Evolutionary conservation across 225 moss, liverwort and hornwort species (phyloP), one percentile per base, ranked within the genome.

Genomic region (Anthoceros angustus): DNA sequence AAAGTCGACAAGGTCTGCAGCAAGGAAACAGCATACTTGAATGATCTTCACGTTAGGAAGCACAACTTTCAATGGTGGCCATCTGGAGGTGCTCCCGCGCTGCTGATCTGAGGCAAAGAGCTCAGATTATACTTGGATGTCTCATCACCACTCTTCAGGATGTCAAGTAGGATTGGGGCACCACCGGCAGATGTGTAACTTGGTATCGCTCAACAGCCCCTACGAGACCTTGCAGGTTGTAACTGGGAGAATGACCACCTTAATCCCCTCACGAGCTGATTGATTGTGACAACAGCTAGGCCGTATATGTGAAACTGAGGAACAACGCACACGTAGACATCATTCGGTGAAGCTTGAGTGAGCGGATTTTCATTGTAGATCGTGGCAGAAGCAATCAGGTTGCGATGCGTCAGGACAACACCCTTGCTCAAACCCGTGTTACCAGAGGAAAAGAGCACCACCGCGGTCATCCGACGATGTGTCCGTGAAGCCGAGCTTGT

Each of bases 31-130:
- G 39, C 43, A 12, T 32, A 84, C 87, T 82, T 83, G 85, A 64
- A 78, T 82, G 8, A 87, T 74, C 11, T 2, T 68, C 16, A 68
- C 67, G 48, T 70, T 73, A 15, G 82, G 77, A 62, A 0, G 71
- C 70, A 70, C 82, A 87, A 39, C 66, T 25, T 5, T 77, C 71
- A 64, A 87, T n/a, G 9, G 79, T 74, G 3, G 79, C 77, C 73
- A 74, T 84, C 15, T 81, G 80, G 62, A n/a, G 84, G 79, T 41
- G 84, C 84, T 32, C 84, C 87, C 46, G 84, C 87, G 62, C 72
- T 72, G 39, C 74, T 76, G 62, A 87, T 68, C 67, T 78, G 72
- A 18, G 0, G 1, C 39, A 87, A 39, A 46, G 87, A 82, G 71
- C 80, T 80, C 76, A 82, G 69, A 66, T 87, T 80, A 26, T 79